phyloP scores from a whole-genome alignment of 257 asterid genomes.

The Solanum virginianum region DNA sequence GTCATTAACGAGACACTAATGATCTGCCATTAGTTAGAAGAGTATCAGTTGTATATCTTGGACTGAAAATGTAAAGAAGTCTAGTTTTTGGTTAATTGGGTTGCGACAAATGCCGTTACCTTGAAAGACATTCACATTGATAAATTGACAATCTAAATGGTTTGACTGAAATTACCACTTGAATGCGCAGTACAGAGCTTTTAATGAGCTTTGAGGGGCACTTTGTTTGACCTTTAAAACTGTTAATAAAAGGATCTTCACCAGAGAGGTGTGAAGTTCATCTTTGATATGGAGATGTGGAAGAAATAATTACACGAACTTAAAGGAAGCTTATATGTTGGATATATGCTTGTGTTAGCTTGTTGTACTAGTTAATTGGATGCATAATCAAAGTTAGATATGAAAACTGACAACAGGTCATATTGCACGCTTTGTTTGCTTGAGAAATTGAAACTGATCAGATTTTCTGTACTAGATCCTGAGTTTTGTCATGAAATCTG shows the following conservation, averaged over 20 bases:
- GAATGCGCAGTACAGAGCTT: not conserved
- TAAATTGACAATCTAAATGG: not conserved
- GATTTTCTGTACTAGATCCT: not conserved
- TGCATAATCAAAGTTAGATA: not conserved
- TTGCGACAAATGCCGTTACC: not conserved
- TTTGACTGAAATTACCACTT: not conserved
- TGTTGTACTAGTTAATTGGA: not conserved
- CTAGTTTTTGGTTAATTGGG: not conserved
- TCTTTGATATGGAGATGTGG: not conserved
- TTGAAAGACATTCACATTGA: not conserved
- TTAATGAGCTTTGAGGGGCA: not conserved
- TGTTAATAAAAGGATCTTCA: not conserved
- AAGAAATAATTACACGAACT: not conserved
- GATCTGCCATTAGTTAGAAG: not conserved
- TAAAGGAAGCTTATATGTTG: not conserved
- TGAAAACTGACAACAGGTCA: not conserved
- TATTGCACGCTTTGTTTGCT: not conserved
- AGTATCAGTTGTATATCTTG: not conserved
- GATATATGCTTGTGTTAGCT: not conserved
- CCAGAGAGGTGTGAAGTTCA: not conserved
- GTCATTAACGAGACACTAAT: not conserved
- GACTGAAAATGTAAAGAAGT: not conserved
- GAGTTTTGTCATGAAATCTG: not conserved
- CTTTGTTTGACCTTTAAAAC: not conserved
- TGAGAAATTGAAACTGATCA: not conserved